Conservation (phyloP, 257 asterid genomes). For the Oldenlandia corymbosa region DNA sequence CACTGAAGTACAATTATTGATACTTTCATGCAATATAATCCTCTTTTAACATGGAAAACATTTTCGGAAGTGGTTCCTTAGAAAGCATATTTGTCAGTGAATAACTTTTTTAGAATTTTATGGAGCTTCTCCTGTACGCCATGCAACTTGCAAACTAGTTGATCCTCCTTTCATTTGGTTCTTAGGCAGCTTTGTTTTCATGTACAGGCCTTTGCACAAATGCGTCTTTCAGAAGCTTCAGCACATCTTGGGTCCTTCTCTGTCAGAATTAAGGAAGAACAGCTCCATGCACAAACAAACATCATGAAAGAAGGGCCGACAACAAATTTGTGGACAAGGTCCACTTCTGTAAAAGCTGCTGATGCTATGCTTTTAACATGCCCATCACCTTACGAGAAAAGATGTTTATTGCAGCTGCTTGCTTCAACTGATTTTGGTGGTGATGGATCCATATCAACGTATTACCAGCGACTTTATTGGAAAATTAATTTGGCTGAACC, state of each 20-base stretch:
- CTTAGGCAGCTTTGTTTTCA: not conserved
- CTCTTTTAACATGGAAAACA: not conserved
- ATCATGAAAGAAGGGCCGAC: conserved; percentile 55
- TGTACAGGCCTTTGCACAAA: conserved; percentile 87
- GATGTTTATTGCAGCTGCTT: conserved; percentile 90
- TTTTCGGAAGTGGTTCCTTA: not conserved
- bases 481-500: conserved; percentile 97
- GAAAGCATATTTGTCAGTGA: not conserved
- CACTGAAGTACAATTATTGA: not conserved
- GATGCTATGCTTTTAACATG: conserved; percentile 78
- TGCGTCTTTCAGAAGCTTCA: conserved; percentile 93
- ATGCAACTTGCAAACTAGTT: not conserved
- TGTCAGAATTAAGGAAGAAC: conserved; percentile 84
- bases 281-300: conserved; percentile 35
- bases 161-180: not conserved
- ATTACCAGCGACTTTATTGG: conserved; percentile 70
- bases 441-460: conserved; percentile 69
- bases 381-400: conserved; percentile 84
- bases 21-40: not conserved
- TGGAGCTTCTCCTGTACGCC: not conserved
- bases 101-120: not conserved
- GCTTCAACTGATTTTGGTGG: conserved; percentile 87
- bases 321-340: conserved; percentile 59
- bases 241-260: conserved; percentile 95
- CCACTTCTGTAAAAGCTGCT: conserved; percentile 87